Percentiles rank a stretch among this genome's conserved stretches.
Evolutionary conservation across 192 early-diverging fungal species (phyloP).

Genomic region (Backusella parvicylindrica): DNA sequence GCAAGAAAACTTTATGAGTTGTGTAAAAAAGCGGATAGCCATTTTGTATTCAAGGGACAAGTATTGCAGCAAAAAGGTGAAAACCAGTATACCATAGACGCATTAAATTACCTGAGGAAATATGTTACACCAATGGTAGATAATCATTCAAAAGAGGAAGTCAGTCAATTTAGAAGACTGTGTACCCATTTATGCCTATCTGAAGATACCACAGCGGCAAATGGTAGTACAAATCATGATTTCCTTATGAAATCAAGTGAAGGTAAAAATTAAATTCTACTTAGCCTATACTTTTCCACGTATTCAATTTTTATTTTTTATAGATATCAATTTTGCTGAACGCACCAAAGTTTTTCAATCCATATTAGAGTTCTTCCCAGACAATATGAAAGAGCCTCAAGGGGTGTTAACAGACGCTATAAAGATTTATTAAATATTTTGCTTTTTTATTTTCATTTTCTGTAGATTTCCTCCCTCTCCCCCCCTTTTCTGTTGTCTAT

Average conservation of each 20-base stretch:
- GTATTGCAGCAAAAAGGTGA: background rate
- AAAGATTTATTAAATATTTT: slow-evolving; percentile 12
- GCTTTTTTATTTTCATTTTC: background rate
- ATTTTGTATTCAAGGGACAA: background rate
- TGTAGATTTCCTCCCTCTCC: background rate
- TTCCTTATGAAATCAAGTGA: background rate
- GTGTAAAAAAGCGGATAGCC: background rate
- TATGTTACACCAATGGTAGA: slow-evolving; percentile 72
- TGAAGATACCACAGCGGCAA: background rate
- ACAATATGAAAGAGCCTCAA: slow-evolving; percentile 74
- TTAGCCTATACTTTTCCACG: background rate
- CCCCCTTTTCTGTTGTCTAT: background rate
- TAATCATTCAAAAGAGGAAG: slow-evolving; percentile 42
- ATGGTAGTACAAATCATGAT: background rate
- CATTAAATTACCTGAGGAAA: slow-evolving; percentile 79
- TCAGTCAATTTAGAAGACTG: slow-evolving; percentile 38
- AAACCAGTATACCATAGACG: slow-evolving; percentile 35
- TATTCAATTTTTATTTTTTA: background rate
- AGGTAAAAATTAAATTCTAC: background rate
- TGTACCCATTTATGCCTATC: slow-evolving; percentile 17
- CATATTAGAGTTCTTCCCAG: slow-evolving; percentile 71
- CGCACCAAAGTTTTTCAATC: slow-evolving; percentile 65
- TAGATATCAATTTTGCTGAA: slow-evolving; percentile 29
- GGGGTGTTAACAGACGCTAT: slow-evolving; percentile 70
- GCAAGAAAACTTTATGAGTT: slow-evolving; percentile 75